Conservation (phyloP, 2,329 filamentous ascomycete genomes). For the Cladophialophora psammophila region DNA sequence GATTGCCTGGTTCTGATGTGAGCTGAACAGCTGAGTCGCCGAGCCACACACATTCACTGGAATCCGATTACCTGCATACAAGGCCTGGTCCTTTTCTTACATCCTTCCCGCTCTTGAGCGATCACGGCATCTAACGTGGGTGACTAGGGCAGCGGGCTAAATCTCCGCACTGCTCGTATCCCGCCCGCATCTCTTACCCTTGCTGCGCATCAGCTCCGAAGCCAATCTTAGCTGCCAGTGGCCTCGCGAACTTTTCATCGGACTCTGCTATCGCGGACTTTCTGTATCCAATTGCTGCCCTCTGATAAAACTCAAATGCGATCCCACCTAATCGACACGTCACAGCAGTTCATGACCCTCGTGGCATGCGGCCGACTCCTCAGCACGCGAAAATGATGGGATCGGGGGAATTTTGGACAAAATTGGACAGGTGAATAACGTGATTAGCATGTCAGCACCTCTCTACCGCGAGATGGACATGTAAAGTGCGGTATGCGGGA, state of each 20-base stretch:
- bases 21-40: neutral
- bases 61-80: neutral
- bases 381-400: neutral
- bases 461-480: neutral
- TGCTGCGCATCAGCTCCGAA: neutral
- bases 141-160: neutral
- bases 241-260: neutral
- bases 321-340: neutral
- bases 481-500: neutral
- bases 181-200: neutral
- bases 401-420: neutral
- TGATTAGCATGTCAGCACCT: conserved; percentile 1
- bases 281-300: neutral
- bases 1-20: neutral
- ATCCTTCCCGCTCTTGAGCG: neutral
- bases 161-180: neutral
- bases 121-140: neutral
- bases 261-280: conserved; percentile 1
- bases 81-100: neutral
- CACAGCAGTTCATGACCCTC: neutral
- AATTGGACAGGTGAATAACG: neutral
- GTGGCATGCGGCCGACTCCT: neutral
- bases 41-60: neutral
- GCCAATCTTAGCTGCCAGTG: neutral
- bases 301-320: neutral